These are phyloP conservation scores for Rhynchospora tenuis DNA, from an alignment of 176 grass and related monocot genomes.

Conservation along the genomic window DNA sequence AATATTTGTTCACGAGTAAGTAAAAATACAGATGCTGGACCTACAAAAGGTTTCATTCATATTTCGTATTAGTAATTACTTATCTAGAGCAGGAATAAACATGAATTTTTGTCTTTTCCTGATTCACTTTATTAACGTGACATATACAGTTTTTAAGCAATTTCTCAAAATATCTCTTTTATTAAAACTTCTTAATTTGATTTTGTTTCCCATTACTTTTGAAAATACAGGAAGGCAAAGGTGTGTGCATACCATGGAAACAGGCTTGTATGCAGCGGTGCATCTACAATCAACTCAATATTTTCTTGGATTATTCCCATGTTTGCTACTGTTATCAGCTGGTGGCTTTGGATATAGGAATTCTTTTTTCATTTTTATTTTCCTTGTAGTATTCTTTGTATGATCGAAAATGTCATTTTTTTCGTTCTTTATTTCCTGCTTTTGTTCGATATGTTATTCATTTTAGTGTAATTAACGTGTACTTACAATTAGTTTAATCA, in stretches of 20 bases:
- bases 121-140: not conserved
- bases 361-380: slow-evolving; percentile 5
- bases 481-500: not conserved
- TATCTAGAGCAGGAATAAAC: not conserved
- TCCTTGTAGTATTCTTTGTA: not conserved
- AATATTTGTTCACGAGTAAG: too few species aligned
- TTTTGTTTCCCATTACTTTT: not conserved
- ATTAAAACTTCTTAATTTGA: not conserved
- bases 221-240: slow-evolving; percentile 36
- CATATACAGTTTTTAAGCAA: not conserved
- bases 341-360: slow-evolving; percentile 10
- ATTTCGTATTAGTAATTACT: not conserved
- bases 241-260: slow-evolving; percentile 65
- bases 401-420: slow-evolving; percentile 10
- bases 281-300: not conserved
- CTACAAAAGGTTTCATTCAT: not conserved
- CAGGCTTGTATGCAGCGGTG: slow-evolving; percentile 39
- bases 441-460: not conserved
- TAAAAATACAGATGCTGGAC: not conserved
- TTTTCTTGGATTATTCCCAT: slow-evolving; percentile 28
- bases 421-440: not conserved
- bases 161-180: not conserved
- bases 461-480: not conserved
- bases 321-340: slow-evolving; percentile 13
- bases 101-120: not conserved